Evolutionary conservation across 345 rosid species (phyloP).

Genomic region (Crucihimalaya himalaica): DNA sequence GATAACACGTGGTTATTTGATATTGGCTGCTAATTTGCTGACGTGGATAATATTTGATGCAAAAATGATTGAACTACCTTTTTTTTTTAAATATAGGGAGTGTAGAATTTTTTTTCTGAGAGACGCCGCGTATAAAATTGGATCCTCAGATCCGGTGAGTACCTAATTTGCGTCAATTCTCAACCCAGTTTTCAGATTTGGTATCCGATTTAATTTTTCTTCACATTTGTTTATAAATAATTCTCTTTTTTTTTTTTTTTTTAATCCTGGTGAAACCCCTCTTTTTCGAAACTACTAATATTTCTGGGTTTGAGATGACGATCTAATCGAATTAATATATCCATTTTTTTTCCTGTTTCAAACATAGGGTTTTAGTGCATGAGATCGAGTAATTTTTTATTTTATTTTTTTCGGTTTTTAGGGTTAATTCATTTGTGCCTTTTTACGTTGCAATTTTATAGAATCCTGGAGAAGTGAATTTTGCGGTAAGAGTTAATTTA

Average conservation of each 20-base stretch:
- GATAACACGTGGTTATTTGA: neutral
- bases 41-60: neutral
- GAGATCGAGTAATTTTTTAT: neutral
- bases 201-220: slow-evolving; percentile 5
- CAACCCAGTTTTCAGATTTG: slow-evolving; percentile 30
- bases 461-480: slow-evolving; percentile 15
- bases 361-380: slow-evolving; percentile 21
- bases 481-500: slow-evolving; percentile 10
- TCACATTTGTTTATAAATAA: neutral
- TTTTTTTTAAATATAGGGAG: neutral
- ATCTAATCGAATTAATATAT: neutral
- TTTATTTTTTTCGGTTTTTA: neutral
- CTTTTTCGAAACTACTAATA: slow-evolving; percentile 3
- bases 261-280: slow-evolving; percentile 1
- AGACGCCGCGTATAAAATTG: slow-evolving; percentile 18
- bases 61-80: neutral
- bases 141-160: slow-evolving; percentile 36
- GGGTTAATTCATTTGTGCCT: neutral
- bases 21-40: slow-evolving; percentile 13
- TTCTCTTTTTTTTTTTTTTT: neutral
- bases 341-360: neutral
- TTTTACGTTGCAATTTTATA: neutral
- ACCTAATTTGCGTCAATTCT: slow-evolving; percentile 32
- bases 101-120: neutral
- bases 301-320: slow-evolving; percentile 18